Base-by-base conservation (phyloP, 2,329 filamentous ascomycete genomes). In the Thielaviopsis punctulata region DNA sequence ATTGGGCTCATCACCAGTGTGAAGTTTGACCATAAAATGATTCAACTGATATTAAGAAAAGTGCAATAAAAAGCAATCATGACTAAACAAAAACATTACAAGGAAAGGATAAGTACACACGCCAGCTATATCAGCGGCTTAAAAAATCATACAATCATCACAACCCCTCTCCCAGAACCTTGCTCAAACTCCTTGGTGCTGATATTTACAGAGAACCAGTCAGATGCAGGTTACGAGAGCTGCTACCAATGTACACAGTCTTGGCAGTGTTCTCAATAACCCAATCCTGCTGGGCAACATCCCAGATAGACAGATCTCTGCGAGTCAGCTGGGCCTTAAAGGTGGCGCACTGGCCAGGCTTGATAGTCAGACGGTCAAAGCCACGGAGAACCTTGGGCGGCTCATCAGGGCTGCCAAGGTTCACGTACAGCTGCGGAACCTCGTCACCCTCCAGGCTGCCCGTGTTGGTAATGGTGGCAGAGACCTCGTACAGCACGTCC, bases 281-380 rank as follows among this genome's bases (percentile, higher is more conserved):
- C 89, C 90, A 96, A 70, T 95, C 82, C 72, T 95, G 89, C n/a
- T 68, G 64, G 1, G 62, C 72, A 1, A 76, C 69, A 59, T 95
- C 86, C 89, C 90, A 95, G 69, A 88, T 92, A 63, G 82, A 87
- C 52, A 95, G 59, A 62, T 95, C 90, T 53, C 87, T 79, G 39
- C 89, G 76, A 5, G 80, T 88, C 52, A 95, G 66, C 15, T 80
- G 74, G 0, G 77, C 80, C 1, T 65, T 71, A 69, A 92, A 93
- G 1, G 72, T 76, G 3, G 69, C 72, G 49, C 73, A 78, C 64
- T 78, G 64, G n/a, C 86, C 86, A 0, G 86, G 75, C 3, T 75
- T 70, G 57, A 95, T 80, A 56, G 67, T 63, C 54, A 95, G 65
- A 46, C 86, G 78, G 54, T 93, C 85, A 61, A 95, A 96, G 45